Evolutionary conservation across 352 stramenopile species (phyloP).

Genomic region (Phytopythium boreale): DNA sequence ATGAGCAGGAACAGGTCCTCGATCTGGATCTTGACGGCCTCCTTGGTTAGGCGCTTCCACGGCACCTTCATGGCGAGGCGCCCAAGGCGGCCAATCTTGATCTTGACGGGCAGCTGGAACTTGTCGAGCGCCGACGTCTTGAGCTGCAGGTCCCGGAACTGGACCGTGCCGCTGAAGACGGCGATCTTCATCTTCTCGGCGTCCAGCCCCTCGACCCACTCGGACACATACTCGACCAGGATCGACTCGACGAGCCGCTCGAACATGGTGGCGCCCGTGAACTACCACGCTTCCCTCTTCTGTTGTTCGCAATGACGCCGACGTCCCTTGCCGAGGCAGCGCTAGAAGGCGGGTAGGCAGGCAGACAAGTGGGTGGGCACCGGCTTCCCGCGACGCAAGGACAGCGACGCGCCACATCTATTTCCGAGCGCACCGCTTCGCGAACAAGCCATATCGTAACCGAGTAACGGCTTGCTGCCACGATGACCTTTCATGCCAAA

Average conservation of each 20-base stretch:
- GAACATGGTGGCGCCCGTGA: slow-evolving; percentile 47
- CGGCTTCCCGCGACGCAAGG: not conserved
- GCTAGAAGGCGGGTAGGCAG: not conserved
- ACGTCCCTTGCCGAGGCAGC: not conserved
- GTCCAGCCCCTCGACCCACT: slow-evolving; percentile 83
- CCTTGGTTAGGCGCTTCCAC: slow-evolving; percentile 80
- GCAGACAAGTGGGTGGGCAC: not conserved
- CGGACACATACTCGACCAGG: slow-evolving; percentile 82
- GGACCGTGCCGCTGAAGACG: slow-evolving; percentile 79
- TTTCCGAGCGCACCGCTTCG: not conserved
- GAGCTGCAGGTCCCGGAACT: slow-evolving; percentile 77
- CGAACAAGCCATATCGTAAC: not conserved
- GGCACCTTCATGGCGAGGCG: slow-evolving; percentile 77
- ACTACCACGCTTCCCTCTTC: not conserved
- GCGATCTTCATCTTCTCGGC: slow-evolving; percentile 88
- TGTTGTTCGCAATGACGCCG: not conserved
- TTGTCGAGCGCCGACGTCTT: slow-evolving; percentile 65
- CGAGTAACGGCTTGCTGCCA: not conserved
- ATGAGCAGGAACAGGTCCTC: slow-evolving; percentile 78
- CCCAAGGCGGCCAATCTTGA: slow-evolving; percentile 69
- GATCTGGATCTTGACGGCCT: slow-evolving; percentile 71
- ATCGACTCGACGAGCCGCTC: slow-evolving; percentile 84
- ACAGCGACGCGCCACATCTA: not conserved
- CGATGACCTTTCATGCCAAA: not conserved
- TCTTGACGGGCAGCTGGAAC: slow-evolving; percentile 73